Evolutionary conservation across 2,329 filamentous ascomycete species (phyloP).

Genomic region (Phialophora verrucosa): DNA sequence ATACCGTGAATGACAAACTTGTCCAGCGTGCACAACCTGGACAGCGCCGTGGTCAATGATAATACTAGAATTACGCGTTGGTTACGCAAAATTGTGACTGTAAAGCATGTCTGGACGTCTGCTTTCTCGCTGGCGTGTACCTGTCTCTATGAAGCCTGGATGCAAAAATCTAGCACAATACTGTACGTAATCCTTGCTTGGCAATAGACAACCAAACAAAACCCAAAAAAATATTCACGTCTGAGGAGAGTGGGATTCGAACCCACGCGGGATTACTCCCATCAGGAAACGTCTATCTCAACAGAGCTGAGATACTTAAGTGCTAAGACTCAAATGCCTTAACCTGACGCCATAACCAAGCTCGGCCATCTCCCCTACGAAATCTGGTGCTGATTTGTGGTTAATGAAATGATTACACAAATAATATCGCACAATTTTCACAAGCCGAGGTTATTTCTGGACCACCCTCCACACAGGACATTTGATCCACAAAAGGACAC

Average conservation of each 20-base stretch:
- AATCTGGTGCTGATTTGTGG: background rate
- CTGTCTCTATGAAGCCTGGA: background rate
- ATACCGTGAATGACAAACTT: conserved; percentile 34
- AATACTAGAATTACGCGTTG: background rate
- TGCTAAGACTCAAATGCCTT: background rate
- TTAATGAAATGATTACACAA: background rate
- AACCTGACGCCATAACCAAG: conserved; percentile 1
- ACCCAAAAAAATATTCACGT: background rate
- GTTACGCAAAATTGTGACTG: background rate
- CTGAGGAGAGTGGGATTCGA: conserved; percentile 18
- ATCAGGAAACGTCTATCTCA: conserved; percentile 10
- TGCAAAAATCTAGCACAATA: background rate
- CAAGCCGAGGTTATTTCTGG: background rate
- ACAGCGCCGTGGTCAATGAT: background rate
- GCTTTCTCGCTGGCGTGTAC: background rate
- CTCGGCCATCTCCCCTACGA: background rate
- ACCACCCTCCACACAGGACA: too few species aligned
- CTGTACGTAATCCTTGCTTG: background rate
- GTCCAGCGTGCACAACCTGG: background rate
- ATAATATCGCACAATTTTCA: background rate
- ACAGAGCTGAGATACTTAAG: conserved; percentile 3
- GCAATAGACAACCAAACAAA: background rate
- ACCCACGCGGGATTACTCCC: conserved; percentile 17
- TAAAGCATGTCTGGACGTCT: background rate
- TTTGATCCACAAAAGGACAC: background rate